These are phyloP conservation scores for Candida parachauliodes DNA, from an alignment of 805 yeast genomes.

Conservation along the genomic window DNA sequence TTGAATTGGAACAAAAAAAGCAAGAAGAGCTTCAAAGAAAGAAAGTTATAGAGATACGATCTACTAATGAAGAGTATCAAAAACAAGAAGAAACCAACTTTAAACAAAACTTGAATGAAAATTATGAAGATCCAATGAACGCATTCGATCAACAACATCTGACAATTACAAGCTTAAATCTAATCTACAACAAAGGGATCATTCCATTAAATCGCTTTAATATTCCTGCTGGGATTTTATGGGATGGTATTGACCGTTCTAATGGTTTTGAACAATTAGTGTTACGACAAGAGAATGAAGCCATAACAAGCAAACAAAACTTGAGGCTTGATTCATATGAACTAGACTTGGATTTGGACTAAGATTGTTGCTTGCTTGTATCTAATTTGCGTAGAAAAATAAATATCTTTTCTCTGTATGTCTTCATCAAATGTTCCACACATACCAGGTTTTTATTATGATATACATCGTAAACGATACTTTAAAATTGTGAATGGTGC, in stretches of 20 bases:
- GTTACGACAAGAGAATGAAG: slow-evolving; percentile 38
- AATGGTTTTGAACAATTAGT: slow-evolving; percentile 78
- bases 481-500: slow-evolving; percentile 33
- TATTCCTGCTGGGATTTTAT: slow-evolving; percentile 72
- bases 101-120: slow-evolving; percentile 23
- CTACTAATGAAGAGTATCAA: slow-evolving; percentile 31
- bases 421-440: slow-evolving; percentile 6
- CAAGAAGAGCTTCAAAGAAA: slow-evolving; percentile 10
- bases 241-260: slow-evolving; percentile 87
- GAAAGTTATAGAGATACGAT: slow-evolving; percentile 29
- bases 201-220: slow-evolving; percentile 70
- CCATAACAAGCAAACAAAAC: slow-evolving; percentile 27
- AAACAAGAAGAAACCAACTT: slow-evolving; percentile 22
- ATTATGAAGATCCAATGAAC: slow-evolving; percentile 63
- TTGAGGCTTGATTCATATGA: slow-evolving; percentile 15
- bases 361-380: background rate
- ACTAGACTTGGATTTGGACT: slow-evolving; percentile 6
- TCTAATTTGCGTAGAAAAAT: too few relatives aligned
- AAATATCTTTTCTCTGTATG: too few relatives aligned
- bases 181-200: slow-evolving; percentile 44
- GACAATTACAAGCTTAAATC: slow-evolving; percentile 14
- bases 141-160: slow-evolving; percentile 32
- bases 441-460: slow-evolving; percentile 33
- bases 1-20: slow-evolving; percentile 16
- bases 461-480: slow-evolving; percentile 22